Evolutionary conservation across 176 grass and related monocot genomes (phyloP).

Genomic region (Pontederia paniculata): DNA sequence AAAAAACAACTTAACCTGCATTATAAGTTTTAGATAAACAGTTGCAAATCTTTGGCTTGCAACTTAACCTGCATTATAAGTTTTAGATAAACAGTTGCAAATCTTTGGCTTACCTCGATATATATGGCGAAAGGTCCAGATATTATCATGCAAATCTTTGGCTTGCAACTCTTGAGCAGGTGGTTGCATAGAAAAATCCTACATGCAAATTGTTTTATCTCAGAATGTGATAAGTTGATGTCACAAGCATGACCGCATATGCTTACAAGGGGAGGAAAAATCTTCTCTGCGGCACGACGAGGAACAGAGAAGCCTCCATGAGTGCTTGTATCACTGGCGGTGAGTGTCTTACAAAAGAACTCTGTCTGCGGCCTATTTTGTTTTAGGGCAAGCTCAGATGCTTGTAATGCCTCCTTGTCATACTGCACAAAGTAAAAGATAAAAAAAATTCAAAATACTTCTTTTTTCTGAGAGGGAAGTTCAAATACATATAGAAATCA

Average conservation of each 20-base stretch:
- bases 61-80: neutral
- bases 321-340: conserved; percentile 88
- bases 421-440: conserved; percentile 32
- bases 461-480: too few relatives aligned
- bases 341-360: conserved; percentile 94
- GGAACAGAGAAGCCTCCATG: conserved; percentile 96
- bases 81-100: neutral
- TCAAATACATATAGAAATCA: too few relatives aligned
- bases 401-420: conserved; percentile 73
- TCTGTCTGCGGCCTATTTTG: conserved; percentile 77
- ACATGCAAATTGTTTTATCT: neutral
- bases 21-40: neutral
- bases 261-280: conserved; percentile 76
- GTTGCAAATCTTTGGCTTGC: too few relatives aligned
- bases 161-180: conserved; percentile 91
- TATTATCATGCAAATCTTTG: conserved; percentile 73
- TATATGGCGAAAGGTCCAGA: conserved; percentile 95
- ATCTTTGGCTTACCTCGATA: conserved; percentile 63
- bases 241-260: neutral
- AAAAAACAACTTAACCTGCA: too few relatives aligned
- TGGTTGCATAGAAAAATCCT: conserved; percentile 93
- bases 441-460: neutral
- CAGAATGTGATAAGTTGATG: neutral
- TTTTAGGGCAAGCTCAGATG: conserved; percentile 79
- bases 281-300: conserved; percentile 86